Evolutionary conservation across 139 green algal genomes (phyloP).

Genomic region (Pycnococcus provasolii): DNA sequence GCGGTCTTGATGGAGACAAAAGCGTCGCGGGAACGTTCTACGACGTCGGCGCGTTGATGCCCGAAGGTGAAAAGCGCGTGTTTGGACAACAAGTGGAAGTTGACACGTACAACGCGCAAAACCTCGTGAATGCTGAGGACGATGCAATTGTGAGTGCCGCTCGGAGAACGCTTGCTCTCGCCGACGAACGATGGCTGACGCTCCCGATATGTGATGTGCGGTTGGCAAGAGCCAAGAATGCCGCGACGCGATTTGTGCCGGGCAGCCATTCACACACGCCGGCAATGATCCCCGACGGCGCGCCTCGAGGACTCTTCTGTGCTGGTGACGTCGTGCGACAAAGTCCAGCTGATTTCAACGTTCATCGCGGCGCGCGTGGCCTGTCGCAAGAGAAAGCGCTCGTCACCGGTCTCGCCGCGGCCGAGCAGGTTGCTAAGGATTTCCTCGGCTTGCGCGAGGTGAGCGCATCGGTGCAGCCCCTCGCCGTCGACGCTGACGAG

Average conservation of each 20-base stretch:
- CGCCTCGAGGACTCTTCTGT: background rate
- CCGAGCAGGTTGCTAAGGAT: background rate
- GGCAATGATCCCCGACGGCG: background rate
- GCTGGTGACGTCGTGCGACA: conserved; percentile 21
- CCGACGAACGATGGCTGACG: background rate
- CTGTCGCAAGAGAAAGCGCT: conserved; percentile 25
- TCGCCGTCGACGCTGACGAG: background rate
- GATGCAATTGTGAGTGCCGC: conserved; percentile 6
- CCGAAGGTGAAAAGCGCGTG: too few relatives aligned
- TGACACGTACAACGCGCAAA: conserved; percentile 26
- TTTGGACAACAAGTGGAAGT: conserved; percentile 4
- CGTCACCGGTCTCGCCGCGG: conserved; percentile 21
- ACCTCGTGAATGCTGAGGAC: conserved; percentile 8
- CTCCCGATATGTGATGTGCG: background rate
- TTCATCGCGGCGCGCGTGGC: conserved; percentile 12
- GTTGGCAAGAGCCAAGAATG: background rate
- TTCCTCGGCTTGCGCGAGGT: background rate
- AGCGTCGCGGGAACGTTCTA: conserved; percentile 27
- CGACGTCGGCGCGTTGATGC: conserved; percentile 19
- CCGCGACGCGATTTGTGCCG: conserved; percentile 6
- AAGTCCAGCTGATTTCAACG: background rate
- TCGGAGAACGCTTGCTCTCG: background rate
- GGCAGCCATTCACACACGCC: background rate
- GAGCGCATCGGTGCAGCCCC: background rate
- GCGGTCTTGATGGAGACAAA: background rate